phyloP scores from a whole-genome alignment of 495 filamentous ascomycete species.

The Xylaria nigripes region DNA sequence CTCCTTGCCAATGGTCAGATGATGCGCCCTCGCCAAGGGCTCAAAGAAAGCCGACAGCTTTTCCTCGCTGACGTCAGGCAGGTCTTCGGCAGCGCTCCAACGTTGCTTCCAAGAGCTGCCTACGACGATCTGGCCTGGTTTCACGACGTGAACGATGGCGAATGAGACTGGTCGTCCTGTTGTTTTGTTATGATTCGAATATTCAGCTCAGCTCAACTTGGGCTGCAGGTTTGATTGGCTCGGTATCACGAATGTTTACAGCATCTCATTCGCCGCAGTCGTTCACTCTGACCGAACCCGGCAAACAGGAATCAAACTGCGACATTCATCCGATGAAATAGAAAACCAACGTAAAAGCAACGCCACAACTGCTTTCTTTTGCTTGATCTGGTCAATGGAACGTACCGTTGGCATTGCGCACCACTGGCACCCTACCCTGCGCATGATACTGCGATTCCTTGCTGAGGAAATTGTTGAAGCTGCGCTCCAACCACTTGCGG shows the following conservation, averaged over 20 bases:
- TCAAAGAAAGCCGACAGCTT: conserved; percentile 21
- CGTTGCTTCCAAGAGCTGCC: conserved; percentile 21
- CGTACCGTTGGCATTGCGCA: conserved; percentile 22
- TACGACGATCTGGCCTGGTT: conserved; percentile 17
- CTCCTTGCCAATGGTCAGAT: conserved; percentile 17
- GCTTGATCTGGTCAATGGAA: not conserved
- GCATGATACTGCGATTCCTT: conserved; percentile 21
- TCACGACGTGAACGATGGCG: conserved; percentile 16
- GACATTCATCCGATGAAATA: not conserved
- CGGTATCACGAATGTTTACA: not conserved
- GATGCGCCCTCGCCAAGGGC: conserved; percentile 17
- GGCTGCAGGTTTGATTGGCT: not conserved
- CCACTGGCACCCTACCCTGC: conserved; percentile 18
- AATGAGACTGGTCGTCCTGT: conserved; percentile 19
- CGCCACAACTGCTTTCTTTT: not conserved
- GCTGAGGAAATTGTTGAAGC: conserved; percentile 24
- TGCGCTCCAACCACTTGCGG: conserved; percentile 22
- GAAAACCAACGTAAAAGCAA: not conserved
- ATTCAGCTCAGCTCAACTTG: not conserved
- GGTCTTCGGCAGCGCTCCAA: conserved; percentile 20
- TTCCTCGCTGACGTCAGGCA: conserved; percentile 18
- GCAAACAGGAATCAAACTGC: not conserved
- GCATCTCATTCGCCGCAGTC: not conserved
- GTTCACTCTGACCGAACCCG: not conserved
- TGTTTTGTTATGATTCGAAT: not conserved